These are phyloP conservation scores for Raddia distichophylla DNA, from an alignment of 176 grass and related monocot species.

Conservation along the genomic window DNA sequence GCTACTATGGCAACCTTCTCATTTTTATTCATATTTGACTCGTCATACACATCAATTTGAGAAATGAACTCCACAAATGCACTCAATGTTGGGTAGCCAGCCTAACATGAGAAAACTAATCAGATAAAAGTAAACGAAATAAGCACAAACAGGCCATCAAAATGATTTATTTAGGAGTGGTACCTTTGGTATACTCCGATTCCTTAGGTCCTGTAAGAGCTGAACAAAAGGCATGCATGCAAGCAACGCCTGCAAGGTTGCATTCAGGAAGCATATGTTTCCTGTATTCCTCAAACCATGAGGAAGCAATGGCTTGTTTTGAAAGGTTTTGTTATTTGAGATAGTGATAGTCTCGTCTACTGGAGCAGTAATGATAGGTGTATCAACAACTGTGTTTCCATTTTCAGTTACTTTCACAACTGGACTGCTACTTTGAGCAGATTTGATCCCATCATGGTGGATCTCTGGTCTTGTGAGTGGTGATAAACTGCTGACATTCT, in stretches of 20 bases:
- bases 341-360: slow-evolving; percentile 25
- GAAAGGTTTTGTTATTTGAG: slow-evolving; percentile 46
- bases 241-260: slow-evolving; percentile 85
- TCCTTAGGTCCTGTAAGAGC: slow-evolving; percentile 69
- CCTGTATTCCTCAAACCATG: slow-evolving; percentile 92
- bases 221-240: slow-evolving; percentile 82
- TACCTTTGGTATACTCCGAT: slow-evolving; percentile 72
- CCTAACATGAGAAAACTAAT: slow-evolving; percentile 48
- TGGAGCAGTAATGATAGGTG: slow-evolving; percentile 36
- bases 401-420: slow-evolving; percentile 48
- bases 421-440: slow-evolving; percentile 31
- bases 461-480: slow-evolving; percentile 5
- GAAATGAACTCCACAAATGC: slow-evolving; percentile 88
- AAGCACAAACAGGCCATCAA: slow-evolving; percentile 5
- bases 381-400: slow-evolving; percentile 43
- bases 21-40: slow-evolving; percentile 57
- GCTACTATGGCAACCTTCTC: slow-evolving; percentile 55
- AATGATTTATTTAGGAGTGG: slow-evolving; percentile 4
- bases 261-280: slow-evolving; percentile 96
- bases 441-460: slow-evolving; percentile 7
- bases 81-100: slow-evolving; percentile 72
- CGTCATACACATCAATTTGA: slow-evolving; percentile 74
- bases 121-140: slow-evolving; percentile 11
- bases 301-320: slow-evolving; percentile 61
- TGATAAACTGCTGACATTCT: slow-evolving; percentile 24